These are phyloP conservation scores for Pichia cactophila DNA, from an alignment of 1,139 yeast genomes.

Conservation along the genomic window DNA sequence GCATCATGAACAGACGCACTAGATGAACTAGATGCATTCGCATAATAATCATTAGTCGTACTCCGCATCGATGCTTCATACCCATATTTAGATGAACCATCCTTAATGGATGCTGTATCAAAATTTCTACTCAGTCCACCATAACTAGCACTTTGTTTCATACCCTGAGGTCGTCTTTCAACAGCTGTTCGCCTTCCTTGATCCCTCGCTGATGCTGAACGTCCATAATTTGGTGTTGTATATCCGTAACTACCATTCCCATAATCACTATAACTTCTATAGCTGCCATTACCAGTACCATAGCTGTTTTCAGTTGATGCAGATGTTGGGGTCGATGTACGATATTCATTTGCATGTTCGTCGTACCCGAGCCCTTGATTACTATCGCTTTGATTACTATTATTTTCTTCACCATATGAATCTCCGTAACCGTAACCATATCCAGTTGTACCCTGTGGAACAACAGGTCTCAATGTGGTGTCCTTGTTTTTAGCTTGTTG, in stretches of 20 bases:
- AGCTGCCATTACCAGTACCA: too few species aligned
- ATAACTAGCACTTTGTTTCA: not conserved
- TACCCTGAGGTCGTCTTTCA: not conserved
- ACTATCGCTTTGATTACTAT: not conserved
- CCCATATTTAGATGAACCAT: not conserved
- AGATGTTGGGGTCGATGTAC: not conserved
- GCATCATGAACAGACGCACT: not conserved
- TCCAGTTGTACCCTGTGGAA: constrained; percentile 16
- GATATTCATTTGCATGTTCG: constrained; percentile 9
- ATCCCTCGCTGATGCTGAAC: not conserved
- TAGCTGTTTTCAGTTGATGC: not conserved
- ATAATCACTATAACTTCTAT: not conserved
- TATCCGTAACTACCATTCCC: not conserved
- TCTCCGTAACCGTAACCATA: constrained; percentile 3
- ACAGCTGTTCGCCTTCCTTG: not conserved
- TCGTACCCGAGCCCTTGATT: constrained; percentile 13
- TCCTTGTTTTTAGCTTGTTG: constrained; percentile 28
- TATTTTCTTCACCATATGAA: not conserved
- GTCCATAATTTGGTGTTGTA: not conserved
- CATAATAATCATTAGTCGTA: constrained; percentile 8
- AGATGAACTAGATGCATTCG: constrained; percentile 4
- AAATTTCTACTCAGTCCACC: not conserved
- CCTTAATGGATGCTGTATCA: not conserved
- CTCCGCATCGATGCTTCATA: constrained; percentile 12
- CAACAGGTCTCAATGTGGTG: constrained; percentile 23